Evolutionary conservation across 2,329 filamentous ascomycete genomes (phyloP), one percentile per base, ranked within the genome.

Genomic region (Calcarisporium arbuscula): DNA sequence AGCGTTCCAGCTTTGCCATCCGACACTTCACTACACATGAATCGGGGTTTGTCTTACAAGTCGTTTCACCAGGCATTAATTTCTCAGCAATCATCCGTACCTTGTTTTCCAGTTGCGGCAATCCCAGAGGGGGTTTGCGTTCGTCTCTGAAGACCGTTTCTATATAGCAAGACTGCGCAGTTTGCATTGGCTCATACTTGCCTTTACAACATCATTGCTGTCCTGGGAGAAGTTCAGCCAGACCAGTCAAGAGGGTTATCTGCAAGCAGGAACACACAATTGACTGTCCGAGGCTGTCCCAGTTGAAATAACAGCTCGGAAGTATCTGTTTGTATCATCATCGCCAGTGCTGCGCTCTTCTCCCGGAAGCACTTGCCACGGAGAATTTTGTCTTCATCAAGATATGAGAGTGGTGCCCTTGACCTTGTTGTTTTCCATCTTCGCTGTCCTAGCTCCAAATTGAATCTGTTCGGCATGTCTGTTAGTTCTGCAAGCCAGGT

Each of bases 361-460:
- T 16, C 12, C 27, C 27, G 4, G 12, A 30, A 25, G 15, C 19
- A 32, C 31, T 36, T 35, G 35, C 18, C 40, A 26, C n/a, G n/a
- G 12, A 19, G 8, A 6, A 22, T 23, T 26, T 34, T 41, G 19
- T 11, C 23, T 16, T 69, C 48, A 70, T 12, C 64, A 60, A 11
- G 47, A 47, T 40, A 81, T 67, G 6, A 74, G 48, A 30, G 77
- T 73, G 4, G 84, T 87, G 1, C 84, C 84, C 49, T 82, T 87
- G 10, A 73, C 73, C 49, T 67, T 76, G 5, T 77, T 73, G 37
- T 65, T 74, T 52, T 87, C 80, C 79, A 90, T 89, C 64, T 89
- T 92, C 11, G 85, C 85, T 4, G 85, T 89, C 46, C 84, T 69
- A 4, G 85, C 78, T 11, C 85, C 85, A 51, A 92, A 92, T 58